A percentile compares a stretch with the other conserved stretches of the same genome.
These are phyloP conservation scores for Ophiocordyceps unilateralis DNA, from an alignment of 2,329 filamentous ascomycete genomes.

Conservation along the genomic window DNA sequence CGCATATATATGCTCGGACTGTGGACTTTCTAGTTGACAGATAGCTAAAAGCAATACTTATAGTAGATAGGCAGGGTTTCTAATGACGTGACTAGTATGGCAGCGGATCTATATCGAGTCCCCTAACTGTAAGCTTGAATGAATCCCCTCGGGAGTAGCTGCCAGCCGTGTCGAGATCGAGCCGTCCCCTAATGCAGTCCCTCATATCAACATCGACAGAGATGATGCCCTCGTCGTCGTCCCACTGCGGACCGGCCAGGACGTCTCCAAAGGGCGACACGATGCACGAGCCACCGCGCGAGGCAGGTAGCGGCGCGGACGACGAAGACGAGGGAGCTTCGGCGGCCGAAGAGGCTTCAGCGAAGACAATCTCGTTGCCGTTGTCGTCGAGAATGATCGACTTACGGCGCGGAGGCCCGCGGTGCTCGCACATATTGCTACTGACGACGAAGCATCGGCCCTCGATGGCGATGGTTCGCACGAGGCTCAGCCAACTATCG, in stretches of 20 bases:
- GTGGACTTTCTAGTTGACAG: not conserved
- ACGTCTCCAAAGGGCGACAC: slow-evolving; percentile 66
- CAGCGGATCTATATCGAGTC: slow-evolving; percentile 38
- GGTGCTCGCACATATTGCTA: slow-evolving; percentile 59
- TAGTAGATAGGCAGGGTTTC: too few species aligned
- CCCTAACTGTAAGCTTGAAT: slow-evolving; percentile 42
- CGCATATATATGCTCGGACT: too few species aligned
- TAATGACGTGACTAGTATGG: too few species aligned
- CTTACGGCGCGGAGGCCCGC: slow-evolving; percentile 8
- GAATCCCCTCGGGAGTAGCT: slow-evolving; percentile 63
- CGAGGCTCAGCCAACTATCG: slow-evolving; percentile 67
- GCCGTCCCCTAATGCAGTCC: slow-evolving; percentile 63
- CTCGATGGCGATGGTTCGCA: slow-evolving; percentile 68
- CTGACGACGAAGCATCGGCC: slow-evolving; percentile 73
- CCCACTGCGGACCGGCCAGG: slow-evolving; percentile 68
- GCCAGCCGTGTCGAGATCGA: slow-evolving; percentile 73
- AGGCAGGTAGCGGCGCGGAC: slow-evolving; percentile 18
- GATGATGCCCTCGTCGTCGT: slow-evolving; percentile 51
- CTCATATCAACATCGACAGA: slow-evolving; percentile 69
- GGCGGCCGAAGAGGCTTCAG: not conserved
- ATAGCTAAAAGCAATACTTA: too few species aligned
- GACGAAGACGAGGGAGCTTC: not conserved
- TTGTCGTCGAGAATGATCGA: slow-evolving; percentile 34
- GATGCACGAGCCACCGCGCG: slow-evolving; percentile 67
- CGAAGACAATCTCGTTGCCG: slow-evolving; percentile 35